Evolutionary conservation across 495 filamentous ascomycete genomes (phyloP).

Genomic region (Aspergillus incahuasiensis): DNA sequence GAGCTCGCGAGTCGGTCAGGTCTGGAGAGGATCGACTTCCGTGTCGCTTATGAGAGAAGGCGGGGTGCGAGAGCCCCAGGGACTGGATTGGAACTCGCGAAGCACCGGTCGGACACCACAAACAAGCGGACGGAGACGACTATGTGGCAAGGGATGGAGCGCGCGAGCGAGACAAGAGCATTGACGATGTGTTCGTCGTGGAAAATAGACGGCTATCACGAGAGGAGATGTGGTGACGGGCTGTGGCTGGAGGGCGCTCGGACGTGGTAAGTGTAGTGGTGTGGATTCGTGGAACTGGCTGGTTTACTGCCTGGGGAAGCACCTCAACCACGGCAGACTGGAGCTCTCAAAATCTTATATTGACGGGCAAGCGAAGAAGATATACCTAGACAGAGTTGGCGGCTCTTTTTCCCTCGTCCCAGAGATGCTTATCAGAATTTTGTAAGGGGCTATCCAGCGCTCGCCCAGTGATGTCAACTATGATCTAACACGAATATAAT

Average conservation of each 20-base stretch:
- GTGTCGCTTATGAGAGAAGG: conserved; percentile 40
- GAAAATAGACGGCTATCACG: conserved; percentile 9
- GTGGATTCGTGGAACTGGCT: conserved; percentile 12
- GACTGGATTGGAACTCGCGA: conserved; percentile 9
- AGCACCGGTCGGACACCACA: conserved; percentile 6
- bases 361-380: background rate
- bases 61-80: conserved; percentile 22
- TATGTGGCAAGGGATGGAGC: background rate
- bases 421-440: background rate
- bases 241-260: conserved; percentile 22
- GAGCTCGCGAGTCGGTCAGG: conserved; percentile 29
- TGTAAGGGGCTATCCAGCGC: background rate
- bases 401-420: background rate
- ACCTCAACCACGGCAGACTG: background rate
- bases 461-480: background rate
- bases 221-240: conserved; percentile 4
- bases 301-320: background rate
- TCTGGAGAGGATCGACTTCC: conserved; percentile 34
- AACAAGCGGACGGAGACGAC: background rate
- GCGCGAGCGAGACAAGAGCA: background rate
- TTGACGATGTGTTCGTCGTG: background rate
- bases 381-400: background rate
- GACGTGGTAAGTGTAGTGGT: conserved; percentile 11
- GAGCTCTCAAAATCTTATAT: background rate
- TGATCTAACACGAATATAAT: background rate